Base-by-base conservation (phyloP, 2,329 filamentous ascomycete genomes). In the Chaetoscypha palmicola region DNA sequence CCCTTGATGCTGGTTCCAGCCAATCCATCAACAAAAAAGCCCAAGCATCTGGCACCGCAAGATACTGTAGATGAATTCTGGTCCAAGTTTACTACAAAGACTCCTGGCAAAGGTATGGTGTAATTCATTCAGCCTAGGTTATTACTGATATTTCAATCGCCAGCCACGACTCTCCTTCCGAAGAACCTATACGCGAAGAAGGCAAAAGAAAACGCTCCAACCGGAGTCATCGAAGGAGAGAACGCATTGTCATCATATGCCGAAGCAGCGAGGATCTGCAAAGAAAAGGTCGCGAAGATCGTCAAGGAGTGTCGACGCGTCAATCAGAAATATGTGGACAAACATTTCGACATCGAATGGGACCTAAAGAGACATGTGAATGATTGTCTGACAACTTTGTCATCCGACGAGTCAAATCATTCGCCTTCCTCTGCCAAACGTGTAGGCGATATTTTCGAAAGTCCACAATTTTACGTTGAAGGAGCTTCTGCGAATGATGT, bases 251-350 rank as follows among this genome's bases (percentile, higher is more conserved):
- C 76, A 16, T 86, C 83, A 0, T 92, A 87, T 58, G 78, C 87
- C 42, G 77, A 86, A 55, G 86, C 86, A 0, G 77, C 73, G 2
- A 73, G 73, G 17, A 75, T 81, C 46, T 94, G 87, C 64, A 72
- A 69, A 42, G 75, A 74, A 44, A 85, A 74, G 66, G 83, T 73
- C 3, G 71, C 68, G 20, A 75, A 77, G 60, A 81, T 81, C 47
- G 70, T 77, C 38, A 69, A 70, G 45, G 77, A 81, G 58, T 94
- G 87, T 61, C 72, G 79, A 17, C 75, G 85, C 7, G 70, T 88
- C 45, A 94, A 94, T 63, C 83, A 88, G 58, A 91, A 88, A 63
- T 95, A 94, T 60, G 76, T 83, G 12, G 87, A 94, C 59, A 77
- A 81, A n/a, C 80, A 92, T 62, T 94, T 94, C 59, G 84, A 94